Percentiles rank a stretch among this genome's conserved stretches.
These are phyloP conservation scores for Trametes meyenii DNA, from an alignment of 768 basidiomycete species.

Conservation along the genomic window DNA sequence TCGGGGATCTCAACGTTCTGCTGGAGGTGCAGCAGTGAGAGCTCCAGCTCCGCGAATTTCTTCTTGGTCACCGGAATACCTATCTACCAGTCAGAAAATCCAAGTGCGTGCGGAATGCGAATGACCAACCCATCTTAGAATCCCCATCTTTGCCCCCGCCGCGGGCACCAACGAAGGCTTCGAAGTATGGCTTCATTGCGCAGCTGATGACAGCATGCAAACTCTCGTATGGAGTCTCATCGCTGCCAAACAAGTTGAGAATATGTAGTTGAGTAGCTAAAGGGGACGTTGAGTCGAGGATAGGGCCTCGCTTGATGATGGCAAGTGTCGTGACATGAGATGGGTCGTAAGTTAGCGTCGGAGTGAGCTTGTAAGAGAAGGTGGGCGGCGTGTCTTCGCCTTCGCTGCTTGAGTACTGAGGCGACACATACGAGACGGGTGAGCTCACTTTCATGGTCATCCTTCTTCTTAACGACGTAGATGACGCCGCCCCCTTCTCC, in stretches of 20 bases:
- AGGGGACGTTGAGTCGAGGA: slow-evolving; percentile 78
- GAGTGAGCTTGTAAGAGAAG: slow-evolving; percentile 67
- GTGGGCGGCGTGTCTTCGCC: slow-evolving; percentile 63
- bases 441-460: slow-evolving; percentile 69
- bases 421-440: neutral
- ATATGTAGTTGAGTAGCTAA: slow-evolving; percentile 88
- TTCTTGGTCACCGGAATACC: slow-evolving; percentile 98
- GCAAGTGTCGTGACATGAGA: slow-evolving; percentile 86
- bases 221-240: slow-evolving; percentile 92
- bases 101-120: neutral
- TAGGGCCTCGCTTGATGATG: slow-evolving; percentile 89
- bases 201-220: slow-evolving; percentile 93
- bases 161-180: slow-evolving; percentile 91
- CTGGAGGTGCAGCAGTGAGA: slow-evolving; percentile 91
- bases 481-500: slow-evolving; percentile 74
- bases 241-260: slow-evolving; percentile 87
- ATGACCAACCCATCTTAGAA: slow-evolving; percentile 70
- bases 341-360: slow-evolving; percentile 78
- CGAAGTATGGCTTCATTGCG: slow-evolving; percentile 98
- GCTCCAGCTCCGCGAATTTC: slow-evolving; percentile 97
- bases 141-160: slow-evolving; percentile 76
- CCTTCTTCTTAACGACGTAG: slow-evolving; percentile 80
- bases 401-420: slow-evolving; percentile 32
- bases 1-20: slow-evolving; percentile 99
- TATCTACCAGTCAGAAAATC: slow-evolving; percentile 28